A percentile compares a stretch with the other conserved stretches of the same genome.
phyloP scores from a whole-genome alignment of 1,139 yeast species.

The Pneumocystis jirovecii region DNA sequence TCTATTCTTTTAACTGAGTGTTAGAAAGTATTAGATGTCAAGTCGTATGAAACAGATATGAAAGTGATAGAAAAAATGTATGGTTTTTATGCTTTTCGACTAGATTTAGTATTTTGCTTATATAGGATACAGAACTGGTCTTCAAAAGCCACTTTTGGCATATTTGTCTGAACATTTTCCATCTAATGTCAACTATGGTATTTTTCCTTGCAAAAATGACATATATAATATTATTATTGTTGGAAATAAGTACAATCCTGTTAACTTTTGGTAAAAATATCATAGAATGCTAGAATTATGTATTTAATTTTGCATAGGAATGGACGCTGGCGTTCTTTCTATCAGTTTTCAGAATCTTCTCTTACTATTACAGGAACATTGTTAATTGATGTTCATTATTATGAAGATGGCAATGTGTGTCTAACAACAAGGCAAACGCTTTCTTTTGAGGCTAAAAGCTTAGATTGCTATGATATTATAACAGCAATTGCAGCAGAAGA shows the following conservation, averaged over 20 bases:
- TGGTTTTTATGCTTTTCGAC: slow-evolving; percentile 11
- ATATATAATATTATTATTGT: slow-evolving; percentile 39
- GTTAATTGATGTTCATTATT: slow-evolving; percentile 69
- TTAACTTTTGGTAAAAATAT: slow-evolving; percentile 44
- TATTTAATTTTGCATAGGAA: slow-evolving; percentile 24
- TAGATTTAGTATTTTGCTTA: slow-evolving; percentile 24
- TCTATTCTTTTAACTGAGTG: background rate
- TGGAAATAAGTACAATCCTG: slow-evolving; percentile 59
- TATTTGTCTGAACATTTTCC: slow-evolving; percentile 36
- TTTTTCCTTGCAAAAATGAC: slow-evolving; percentile 38
- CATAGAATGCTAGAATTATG: background rate
- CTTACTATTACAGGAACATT: slow-evolving; percentile 36
- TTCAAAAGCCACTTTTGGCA: slow-evolving; percentile 14
- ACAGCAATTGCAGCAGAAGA: slow-evolving; percentile 25
- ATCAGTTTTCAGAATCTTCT: slow-evolving; percentile 28
- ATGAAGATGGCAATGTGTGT: slow-evolving; percentile 89
- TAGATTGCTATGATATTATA: slow-evolving; percentile 17
- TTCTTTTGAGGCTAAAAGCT: slow-evolving; percentile 20
- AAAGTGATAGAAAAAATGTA: slow-evolving; percentile 6
- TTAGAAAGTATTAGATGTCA: slow-evolving; percentile 13
- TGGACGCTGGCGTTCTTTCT: slow-evolving; percentile 74
- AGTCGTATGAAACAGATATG: slow-evolving; percentile 8
- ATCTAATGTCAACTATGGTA: slow-evolving; percentile 30
- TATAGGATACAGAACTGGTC: slow-evolving; percentile 35
- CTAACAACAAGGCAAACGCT: slow-evolving; percentile 38